phyloP scores from a whole-genome alignment of 176 grass and related monocot species.

The Saccharum spontaneum region DNA sequence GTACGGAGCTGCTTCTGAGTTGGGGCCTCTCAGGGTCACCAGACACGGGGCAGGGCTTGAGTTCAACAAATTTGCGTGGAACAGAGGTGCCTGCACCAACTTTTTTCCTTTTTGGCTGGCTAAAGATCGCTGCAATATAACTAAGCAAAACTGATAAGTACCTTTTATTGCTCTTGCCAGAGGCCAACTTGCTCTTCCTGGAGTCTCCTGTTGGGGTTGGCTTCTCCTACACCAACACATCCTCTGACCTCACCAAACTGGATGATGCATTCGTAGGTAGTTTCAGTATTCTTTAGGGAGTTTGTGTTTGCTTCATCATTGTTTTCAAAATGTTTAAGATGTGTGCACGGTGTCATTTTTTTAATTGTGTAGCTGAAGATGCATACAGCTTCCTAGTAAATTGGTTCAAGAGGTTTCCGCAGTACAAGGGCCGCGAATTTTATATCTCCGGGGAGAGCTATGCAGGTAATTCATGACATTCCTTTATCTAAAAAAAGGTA shows the following conservation, averaged over 20 bases:
- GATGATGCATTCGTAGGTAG: conserved; percentile 48
- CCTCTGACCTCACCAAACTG: conserved; percentile 39
- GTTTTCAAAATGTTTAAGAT: background rate
- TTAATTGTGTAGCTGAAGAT: conserved; percentile 63
- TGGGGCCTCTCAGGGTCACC: conserved; percentile 73
- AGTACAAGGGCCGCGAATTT: conserved; percentile 57
- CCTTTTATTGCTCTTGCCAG: conserved; percentile 13
- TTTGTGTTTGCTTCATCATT: background rate
- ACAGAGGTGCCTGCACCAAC: conserved; percentile 45
- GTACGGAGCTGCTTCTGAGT: conserved; percentile 74
- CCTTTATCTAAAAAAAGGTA: conserved; percentile 35
- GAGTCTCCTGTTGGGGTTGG: conserved; percentile 47
- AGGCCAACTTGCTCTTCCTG: conserved; percentile 53
- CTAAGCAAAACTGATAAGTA: background rate
- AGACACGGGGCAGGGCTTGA: conserved; percentile 59
- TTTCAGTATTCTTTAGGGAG: background rate
- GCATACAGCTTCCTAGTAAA: conserved; percentile 67
- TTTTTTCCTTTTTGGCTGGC: background rate
- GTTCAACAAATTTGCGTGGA: conserved; percentile 87
- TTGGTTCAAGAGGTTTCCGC: conserved; percentile 67
- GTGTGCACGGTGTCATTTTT: background rate
- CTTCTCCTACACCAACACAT: conserved; percentile 55
- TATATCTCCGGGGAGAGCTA: conserved; percentile 92
- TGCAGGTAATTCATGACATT: conserved; percentile 54
- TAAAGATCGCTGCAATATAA: background rate